A percentile compares a stretch with the other conserved stretches of the same genome.
phyloP scores from a whole-genome alignment of 2,329 filamentous ascomycete genomes.

The Sporothrix humicola region DNA sequence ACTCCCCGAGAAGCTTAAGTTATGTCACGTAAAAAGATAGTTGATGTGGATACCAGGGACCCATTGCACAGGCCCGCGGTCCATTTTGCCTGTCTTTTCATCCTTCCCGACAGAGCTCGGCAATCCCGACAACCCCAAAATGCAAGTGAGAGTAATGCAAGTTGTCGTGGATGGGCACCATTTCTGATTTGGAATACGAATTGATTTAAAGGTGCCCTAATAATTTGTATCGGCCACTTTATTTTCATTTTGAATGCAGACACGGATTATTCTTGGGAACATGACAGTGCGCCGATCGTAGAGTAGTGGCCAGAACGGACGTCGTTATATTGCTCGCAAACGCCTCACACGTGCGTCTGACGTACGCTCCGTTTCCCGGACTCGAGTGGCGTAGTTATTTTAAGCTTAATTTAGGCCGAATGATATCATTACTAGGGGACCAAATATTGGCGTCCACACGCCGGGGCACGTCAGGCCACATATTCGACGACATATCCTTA shows the following conservation, averaged over 20 bases:
- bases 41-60: neutral
- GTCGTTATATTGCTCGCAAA: neutral
- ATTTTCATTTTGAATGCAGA: too few relatives aligned
- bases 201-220: too few relatives aligned
- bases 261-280: too few relatives aligned
- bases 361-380: neutral
- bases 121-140: neutral
- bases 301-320: neutral
- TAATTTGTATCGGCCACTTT: too few relatives aligned
- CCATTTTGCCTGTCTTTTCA: neutral
- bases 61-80: neutral
- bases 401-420: neutral
- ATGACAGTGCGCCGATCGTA: neutral
- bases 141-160: neutral
- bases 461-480: too few relatives aligned
- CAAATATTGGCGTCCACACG: too few relatives aligned
- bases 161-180: neutral
- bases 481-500: too few relatives aligned
- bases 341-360: neutral
- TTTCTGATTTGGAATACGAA: neutral
- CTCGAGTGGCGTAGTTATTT: neutral
- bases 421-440: neutral
- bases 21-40: neutral
- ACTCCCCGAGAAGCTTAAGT: neutral
- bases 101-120: neutral